Evolutionary conservation across 192 early-diverging fungal genomes (phyloP), one percentile per base, ranked within the genome.

Genomic region (Coemansia sp.): DNA sequence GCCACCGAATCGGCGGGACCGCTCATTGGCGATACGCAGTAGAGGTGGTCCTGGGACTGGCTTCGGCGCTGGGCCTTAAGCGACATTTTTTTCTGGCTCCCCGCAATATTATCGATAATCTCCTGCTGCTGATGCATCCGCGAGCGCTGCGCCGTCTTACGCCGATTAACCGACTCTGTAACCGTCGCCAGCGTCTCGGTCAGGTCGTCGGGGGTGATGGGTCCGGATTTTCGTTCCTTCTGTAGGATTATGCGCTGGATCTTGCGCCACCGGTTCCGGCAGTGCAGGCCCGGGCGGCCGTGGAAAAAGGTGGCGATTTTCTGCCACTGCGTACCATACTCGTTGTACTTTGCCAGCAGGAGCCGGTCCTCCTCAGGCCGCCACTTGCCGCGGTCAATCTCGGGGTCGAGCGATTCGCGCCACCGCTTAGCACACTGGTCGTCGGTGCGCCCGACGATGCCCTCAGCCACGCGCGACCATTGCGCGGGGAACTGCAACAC

Each of bases 391-490:
- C 91, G 85, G 41, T 92, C 88, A 17, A 92, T 92, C 8, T 85
- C 79, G 11, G 94, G 94, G 74, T 96, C 93, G 39, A 96, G 81
- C 59, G 89, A 88, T 81, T 96, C 94, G 27, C 89, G 84, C 89
- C 94, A 96, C 33, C 95, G 85, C 69, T 94, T 94, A 36, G 93
- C 92, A 67, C 95, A 97, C 68, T 95, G 94, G 66, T 93, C 91
- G 65, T 92, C 92, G 14, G 91, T 95, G 17, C 95, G 82, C 17
- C 93, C 93, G 5, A 82, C 78, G 51, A 97, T 90, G 60, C 81
- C 83, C 67, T 89, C 86, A 16, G 93, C 90, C 41, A 97, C 91
- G 42, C 88, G 86, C 62, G 89, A 89, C 95, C 95, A 97, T 81
- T 92, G 87, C 37, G 86, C 85, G n/a, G 88, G 89, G 72, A 84